phyloP scores from a whole-genome alignment of 139 green algal species.

The Asterochloris erici region DNA sequence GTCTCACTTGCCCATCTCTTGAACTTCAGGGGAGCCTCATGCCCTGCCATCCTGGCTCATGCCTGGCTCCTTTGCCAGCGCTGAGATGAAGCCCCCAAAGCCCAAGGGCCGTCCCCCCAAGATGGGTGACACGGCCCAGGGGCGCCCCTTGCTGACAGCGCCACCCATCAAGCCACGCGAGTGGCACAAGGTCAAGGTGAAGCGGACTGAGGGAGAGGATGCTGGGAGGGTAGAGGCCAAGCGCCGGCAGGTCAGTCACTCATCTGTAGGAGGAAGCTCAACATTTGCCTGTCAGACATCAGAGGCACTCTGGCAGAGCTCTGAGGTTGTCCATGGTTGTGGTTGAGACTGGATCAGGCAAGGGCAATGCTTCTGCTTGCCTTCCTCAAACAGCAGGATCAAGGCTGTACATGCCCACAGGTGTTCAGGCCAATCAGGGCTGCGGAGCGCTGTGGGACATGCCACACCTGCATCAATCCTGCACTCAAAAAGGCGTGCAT shows the following conservation, averaged over 20 bases:
- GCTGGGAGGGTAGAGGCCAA: not conserved
- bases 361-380: not conserved
- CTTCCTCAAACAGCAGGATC: too few relatives aligned
- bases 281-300: not conserved
- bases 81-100: not conserved
- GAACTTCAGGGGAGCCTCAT: not conserved
- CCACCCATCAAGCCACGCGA: not conserved
- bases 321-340: not conserved
- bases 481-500: conserved; percentile 49
- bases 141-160: not conserved
- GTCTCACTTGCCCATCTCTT: not conserved
- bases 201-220: not conserved
- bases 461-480: conserved; percentile 37
- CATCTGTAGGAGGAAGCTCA: not conserved
- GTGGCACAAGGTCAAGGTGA: not conserved
- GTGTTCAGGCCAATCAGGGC: not conserved
- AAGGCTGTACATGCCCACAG: not conserved
- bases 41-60: conserved; percentile 5
- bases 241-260: not conserved
- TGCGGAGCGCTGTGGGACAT: conserved; percentile 30
- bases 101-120: not conserved
- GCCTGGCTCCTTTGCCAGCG: not conserved
- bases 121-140: not conserved
- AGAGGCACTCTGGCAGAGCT: not conserved
- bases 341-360: not conserved